Conservation (phyloP, 2,329 filamentous ascomycete species). For the Monosporascus sp. region DNA sequence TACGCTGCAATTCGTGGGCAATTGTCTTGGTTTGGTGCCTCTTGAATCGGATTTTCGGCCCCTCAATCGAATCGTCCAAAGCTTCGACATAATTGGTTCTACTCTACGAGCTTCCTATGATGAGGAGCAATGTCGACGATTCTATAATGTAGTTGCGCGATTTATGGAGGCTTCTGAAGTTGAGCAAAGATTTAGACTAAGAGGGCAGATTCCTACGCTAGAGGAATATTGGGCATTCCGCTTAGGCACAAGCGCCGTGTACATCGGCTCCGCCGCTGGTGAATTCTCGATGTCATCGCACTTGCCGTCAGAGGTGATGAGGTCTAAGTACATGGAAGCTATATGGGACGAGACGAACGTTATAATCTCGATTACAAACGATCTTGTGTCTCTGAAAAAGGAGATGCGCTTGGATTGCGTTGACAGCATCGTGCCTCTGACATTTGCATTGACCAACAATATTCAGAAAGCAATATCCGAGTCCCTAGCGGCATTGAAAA, state of each 20-base stretch:
- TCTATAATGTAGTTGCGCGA: constrained; percentile 14
- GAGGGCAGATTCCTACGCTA: constrained; percentile 10
- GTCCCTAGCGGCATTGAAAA: neutral
- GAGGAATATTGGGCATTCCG: constrained; percentile 16
- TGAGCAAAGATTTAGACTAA: constrained; percentile 14
- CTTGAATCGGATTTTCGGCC: neutral
- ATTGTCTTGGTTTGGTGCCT: constrained; percentile 2
- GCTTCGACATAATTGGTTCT: constrained; percentile 14
- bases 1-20: constrained; percentile 7
- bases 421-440: constrained; percentile 4
- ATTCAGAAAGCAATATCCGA: neutral
- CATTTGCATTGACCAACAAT: constrained; percentile 1
- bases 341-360: constrained; percentile 18
- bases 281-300: constrained; percentile 12
- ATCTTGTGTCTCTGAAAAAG: constrained; percentile 17
- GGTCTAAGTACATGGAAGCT: constrained; percentile 5
- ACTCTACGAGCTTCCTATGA: constrained; percentile 10
- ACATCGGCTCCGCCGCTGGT: constrained; percentile 8
- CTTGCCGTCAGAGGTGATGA: constrained; percentile 9
- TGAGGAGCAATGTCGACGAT: constrained; percentile 7
- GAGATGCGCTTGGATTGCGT: constrained; percentile 7
- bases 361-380: constrained; percentile 16
- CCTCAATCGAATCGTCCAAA: constrained; percentile 10
- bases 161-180: constrained; percentile 12
- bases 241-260: constrained; percentile 19